Evolutionary conservation across 2,329 filamentous ascomycete genomes (phyloP).

Genomic region (Colletotrichum viniferum): DNA sequence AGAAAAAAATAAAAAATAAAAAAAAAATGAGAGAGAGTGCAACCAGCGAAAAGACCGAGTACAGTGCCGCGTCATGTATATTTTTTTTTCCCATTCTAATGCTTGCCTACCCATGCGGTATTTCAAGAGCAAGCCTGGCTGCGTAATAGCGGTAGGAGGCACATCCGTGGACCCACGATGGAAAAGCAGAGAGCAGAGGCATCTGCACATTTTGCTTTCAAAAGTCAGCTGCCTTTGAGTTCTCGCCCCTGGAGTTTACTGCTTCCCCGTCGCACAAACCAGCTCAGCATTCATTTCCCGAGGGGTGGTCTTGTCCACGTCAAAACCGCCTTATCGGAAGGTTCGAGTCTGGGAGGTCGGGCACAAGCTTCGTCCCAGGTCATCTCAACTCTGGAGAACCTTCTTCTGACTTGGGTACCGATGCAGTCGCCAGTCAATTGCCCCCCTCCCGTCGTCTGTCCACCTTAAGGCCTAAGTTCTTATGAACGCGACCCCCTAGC

Average conservation of each 20-base stretch:
- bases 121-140: background rate
- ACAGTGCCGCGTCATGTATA: background rate
- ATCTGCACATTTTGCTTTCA: background rate
- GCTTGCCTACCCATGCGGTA: background rate
- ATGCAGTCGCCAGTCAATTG: background rate
- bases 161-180: background rate
- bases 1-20: background rate
- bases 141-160: background rate
- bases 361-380: background rate
- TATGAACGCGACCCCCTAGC: background rate
- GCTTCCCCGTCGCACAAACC: background rate
- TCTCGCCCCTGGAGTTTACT: slow-evolving; percentile 9
- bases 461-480: background rate
- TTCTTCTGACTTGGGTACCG: background rate
- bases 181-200: background rate
- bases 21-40: background rate
- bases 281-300: background rate
- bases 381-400: background rate
- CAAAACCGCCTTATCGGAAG: background rate
- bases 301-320: background rate
- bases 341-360: background rate
- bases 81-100: background rate
- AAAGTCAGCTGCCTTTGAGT: slow-evolving; percentile 18
- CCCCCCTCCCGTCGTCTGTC: background rate
- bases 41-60: background rate